Evolutionary conservation across 176 grass and related monocot species (phyloP).

Genomic region (Leersia perrieri): DNA sequence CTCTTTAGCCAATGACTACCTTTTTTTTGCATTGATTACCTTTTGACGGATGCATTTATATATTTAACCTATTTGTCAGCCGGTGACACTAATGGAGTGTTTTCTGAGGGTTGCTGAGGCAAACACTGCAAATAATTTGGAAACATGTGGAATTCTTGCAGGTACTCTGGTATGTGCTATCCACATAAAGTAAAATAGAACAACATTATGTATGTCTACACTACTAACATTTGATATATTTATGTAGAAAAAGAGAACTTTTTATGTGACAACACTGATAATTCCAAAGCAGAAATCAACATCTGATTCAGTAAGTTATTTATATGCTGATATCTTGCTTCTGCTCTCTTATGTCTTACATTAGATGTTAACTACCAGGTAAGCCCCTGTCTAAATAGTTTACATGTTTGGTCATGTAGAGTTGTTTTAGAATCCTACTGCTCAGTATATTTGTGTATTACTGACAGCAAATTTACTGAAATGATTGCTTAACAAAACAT

Average conservation of each 20-base stretch:
- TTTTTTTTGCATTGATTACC: not conserved
- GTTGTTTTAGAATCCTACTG: not conserved
- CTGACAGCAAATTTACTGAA: not conserved
- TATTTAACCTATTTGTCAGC: slow-evolving; percentile 51
- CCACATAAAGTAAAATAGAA: slow-evolving; percentile 3
- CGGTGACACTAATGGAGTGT: slow-evolving; percentile 83
- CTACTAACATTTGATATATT: slow-evolving; percentile 34
- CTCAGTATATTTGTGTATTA: slow-evolving; percentile 4
- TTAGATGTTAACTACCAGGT: not conserved
- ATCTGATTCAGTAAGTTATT: slow-evolving; percentile 88
- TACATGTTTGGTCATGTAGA: not conserved
- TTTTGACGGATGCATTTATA: slow-evolving; percentile 6
- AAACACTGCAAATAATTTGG: slow-evolving; percentile 92
- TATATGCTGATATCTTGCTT: slow-evolving; percentile 24
- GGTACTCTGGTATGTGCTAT: slow-evolving; percentile 68
- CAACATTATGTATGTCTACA: slow-evolving; percentile 19
- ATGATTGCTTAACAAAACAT: slow-evolving; percentile 15
- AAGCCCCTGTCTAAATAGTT: slow-evolving; percentile 21
- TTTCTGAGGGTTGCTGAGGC: slow-evolving; percentile 86
- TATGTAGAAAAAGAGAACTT: slow-evolving; percentile 87
- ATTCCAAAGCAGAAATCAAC: slow-evolving; percentile 95
- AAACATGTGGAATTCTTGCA: slow-evolving; percentile 98
- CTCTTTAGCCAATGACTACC: not conserved
- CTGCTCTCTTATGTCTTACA: not conserved
- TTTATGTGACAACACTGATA: slow-evolving; percentile 89